Evolutionary conservation across 805 yeast species (phyloP), one percentile per base, ranked within the genome.

Genomic region (Wickerhamomyces alni): DNA sequence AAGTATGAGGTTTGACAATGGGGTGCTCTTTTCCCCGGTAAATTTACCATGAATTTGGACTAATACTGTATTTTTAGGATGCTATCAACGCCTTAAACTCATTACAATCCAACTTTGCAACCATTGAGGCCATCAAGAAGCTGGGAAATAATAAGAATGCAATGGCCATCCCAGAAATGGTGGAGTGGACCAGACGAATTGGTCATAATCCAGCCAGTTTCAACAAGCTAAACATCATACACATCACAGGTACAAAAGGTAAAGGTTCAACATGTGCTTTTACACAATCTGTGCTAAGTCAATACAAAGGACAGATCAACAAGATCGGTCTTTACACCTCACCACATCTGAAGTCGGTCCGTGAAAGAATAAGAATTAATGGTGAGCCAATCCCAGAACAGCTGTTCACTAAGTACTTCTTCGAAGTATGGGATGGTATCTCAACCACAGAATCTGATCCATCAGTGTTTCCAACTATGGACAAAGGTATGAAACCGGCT

Each of bases 251-350:
- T 17, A 93, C 99, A 1, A 93, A 93, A 59, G 99, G 99, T 12
- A 93, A 93, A 64, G 99, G 99, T 1, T 88, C 97, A 1, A 91
- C 98, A 0, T 91, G 97, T 62, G 96, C 99, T 0, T 93, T 93
- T 57, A 77, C 88, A 3, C 85, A 86, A 52, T 78, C 93, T 3
- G 87, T 94, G 30, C 61, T 94, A 44, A 55, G 62, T 8, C 87
- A 87, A 55, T 87, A 87, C 52, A 40, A 25, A 27, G 47, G 52
- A 12, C 50, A 58, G 24, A 64, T 82, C 40, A 58, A 62, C 16
- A 87, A 86, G 59, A 74, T 89, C 37, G 99, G 99, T 0, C 70
- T 93, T n/a, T 93, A 86, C 58, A 89, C 98, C 2, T 87, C 96
- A 2, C 99, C 99, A 1, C 99, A 93, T 63, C 72, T 93, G 61